Evolutionary conservation across 148 eudicot genomes (phyloP).

Genomic region (Cornus suecica): DNA sequence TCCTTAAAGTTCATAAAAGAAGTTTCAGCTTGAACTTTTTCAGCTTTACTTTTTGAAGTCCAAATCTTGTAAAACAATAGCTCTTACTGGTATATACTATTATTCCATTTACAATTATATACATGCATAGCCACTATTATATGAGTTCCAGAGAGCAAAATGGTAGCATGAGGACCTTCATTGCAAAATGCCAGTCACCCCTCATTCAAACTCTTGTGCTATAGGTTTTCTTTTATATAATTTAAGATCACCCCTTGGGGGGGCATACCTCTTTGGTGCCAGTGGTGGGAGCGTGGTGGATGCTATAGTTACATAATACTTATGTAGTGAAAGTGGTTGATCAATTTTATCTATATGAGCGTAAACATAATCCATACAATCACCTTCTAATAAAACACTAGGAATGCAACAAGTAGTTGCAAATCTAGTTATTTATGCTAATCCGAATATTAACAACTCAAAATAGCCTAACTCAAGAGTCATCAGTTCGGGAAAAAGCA

Average conservation of each 20-base stretch:
- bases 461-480: not conserved
- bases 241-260: not conserved
- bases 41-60: no score
- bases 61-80: no score
- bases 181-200: not conserved
- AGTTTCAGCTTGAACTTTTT: no score
- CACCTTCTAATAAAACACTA: not conserved
- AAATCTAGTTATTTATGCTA: not conserved
- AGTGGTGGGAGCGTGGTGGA: not conserved
- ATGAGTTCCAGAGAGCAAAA: no score
- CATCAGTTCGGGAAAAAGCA: not conserved
- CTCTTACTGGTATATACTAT: no score
- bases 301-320: no score
- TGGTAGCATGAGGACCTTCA: not conserved
- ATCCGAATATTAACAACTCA: not conserved
- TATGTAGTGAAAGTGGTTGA: not conserved
- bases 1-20: no score
- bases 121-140: no score
- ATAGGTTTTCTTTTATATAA: no score
- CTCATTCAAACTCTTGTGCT: no score
- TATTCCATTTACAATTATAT: no score
- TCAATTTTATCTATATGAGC: not conserved
- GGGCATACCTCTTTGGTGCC: not conserved
- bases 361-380: not conserved
- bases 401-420: not conserved